phyloP scores from a whole-genome alignment of 768 basidiomycete genomes.

The Goffeauzyma gilvescens region DNA sequence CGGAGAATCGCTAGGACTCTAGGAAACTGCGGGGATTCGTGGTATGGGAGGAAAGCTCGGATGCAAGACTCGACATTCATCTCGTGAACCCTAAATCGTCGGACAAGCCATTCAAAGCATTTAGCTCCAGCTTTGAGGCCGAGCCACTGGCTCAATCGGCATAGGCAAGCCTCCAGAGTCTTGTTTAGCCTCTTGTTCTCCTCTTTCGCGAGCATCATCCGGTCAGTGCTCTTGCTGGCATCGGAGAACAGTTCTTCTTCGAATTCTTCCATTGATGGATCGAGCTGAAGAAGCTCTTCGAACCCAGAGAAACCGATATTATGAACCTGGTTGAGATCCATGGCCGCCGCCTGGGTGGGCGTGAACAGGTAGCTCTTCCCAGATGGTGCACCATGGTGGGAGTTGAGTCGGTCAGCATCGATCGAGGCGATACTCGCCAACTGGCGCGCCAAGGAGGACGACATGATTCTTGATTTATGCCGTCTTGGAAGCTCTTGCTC shows the following conservation, averaged over 20 bases:
- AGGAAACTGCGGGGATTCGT: constrained; percentile 81
- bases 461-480: constrained; percentile 17
- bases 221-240: constrained; percentile 50
- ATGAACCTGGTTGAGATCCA: constrained; percentile 73
- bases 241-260: constrained; percentile 66
- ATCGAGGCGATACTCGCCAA: constrained; percentile 60
- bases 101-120: constrained; percentile 82
- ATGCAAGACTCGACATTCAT: constrained; percentile 69
- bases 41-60: constrained; percentile 74
- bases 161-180: constrained; percentile 45
- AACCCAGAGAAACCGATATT: constrained; percentile 64
- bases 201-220: constrained; percentile 52
- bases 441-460: constrained; percentile 60
- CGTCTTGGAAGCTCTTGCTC: too few species aligned
- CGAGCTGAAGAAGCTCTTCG: constrained; percentile 47
- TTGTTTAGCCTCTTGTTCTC: constrained; percentile 47
- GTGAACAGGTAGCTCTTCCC: constrained; percentile 74
- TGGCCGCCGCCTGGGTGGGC: constrained; percentile 56
- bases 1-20: constrained; percentile 79
- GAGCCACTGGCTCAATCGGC: constrained; percentile 58
- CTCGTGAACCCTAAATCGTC: constrained; percentile 80
- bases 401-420: constrained; percentile 51
- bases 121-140: constrained; percentile 63
- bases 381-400: constrained; percentile 39
- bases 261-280: constrained; percentile 42